Evolutionary conservation across 73 alveolate genomes (phyloP).

Genomic region (Stentor coeruleus): DNA sequence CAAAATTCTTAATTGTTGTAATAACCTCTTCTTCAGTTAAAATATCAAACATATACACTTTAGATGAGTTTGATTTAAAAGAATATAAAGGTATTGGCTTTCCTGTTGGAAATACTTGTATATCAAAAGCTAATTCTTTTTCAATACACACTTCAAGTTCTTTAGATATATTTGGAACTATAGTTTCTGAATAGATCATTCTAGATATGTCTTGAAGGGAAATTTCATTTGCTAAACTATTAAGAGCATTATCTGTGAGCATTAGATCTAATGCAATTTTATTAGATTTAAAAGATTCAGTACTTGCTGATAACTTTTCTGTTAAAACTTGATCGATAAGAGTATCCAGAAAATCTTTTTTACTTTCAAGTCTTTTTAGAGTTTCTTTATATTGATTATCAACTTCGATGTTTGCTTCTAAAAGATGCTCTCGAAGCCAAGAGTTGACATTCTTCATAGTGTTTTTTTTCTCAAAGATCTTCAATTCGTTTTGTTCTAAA

Average conservation of each 20-base stretch:
- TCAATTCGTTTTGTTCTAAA: not conserved
- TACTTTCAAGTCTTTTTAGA: not conserved
- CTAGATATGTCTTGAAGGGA: not conserved
- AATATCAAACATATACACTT: not conserved
- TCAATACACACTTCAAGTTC: not conserved
- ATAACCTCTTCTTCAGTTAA: not conserved
- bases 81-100: conserved; percentile 10
- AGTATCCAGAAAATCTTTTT: not conserved
- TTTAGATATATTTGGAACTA: not conserved
- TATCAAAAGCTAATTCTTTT: not conserved
- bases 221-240: no score
- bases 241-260: not conserved
- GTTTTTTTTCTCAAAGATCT: not conserved
- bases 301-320: not conserved
- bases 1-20: not conserved
- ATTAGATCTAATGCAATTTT: not conserved
- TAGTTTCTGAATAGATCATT: not conserved
- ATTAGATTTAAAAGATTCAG: not conserved
- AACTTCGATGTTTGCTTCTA: not conserved
- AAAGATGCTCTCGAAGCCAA: not conserved
- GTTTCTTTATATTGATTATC: not conserved
- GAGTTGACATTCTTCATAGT: not conserved
- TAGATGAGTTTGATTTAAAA: not conserved
- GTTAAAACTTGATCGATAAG: not conserved
- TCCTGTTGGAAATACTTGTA: not conserved